Percentiles rank a stretch among this genome's conserved stretches.
phyloP scores from a whole-genome alignment of 768 basidiomycete species.

The Neoboletus subvelutipes region DNA sequence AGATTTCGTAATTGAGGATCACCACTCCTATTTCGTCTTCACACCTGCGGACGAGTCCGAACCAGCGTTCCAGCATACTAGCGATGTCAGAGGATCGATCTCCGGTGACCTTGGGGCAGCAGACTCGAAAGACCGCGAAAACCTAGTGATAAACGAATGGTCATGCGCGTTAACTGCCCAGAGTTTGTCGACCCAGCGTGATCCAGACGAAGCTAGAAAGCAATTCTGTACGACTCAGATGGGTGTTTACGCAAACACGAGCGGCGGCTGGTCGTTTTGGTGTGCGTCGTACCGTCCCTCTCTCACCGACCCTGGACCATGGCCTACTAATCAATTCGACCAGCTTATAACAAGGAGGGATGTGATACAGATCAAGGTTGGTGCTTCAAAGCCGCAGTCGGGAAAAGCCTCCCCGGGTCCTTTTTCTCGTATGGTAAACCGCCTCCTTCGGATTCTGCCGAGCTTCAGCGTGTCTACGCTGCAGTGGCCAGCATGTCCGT shows the following conservation, averaged over 20 bases:
- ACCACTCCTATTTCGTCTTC: slow-evolving; percentile 74
- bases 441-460: slow-evolving; percentile 19
- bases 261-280: slow-evolving; percentile 73
- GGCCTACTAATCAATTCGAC: not conserved
- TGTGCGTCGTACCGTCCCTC: slow-evolving; percentile 38
- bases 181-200: slow-evolving; percentile 48
- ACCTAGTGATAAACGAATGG: slow-evolving; percentile 52
- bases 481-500: slow-evolving; percentile 14
- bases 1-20: slow-evolving; percentile 71
- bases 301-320: not conserved
- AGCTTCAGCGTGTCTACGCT: slow-evolving; percentile 22
- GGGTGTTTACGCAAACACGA: slow-evolving; percentile 51
- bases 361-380: slow-evolving; percentile 61
- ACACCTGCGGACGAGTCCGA: slow-evolving; percentile 48
- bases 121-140: slow-evolving; percentile 35
- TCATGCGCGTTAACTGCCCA: slow-evolving; percentile 48
- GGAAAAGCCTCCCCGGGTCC: slow-evolving; percentile 50
- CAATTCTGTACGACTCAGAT: slow-evolving; percentile 60
- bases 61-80: slow-evolving; percentile 45
- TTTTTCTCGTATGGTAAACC: slow-evolving; percentile 54
- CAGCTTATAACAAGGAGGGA: slow-evolving; percentile 61
- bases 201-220: slow-evolving; percentile 44
- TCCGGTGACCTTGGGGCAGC: slow-evolving; percentile 18
- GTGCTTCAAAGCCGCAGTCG: slow-evolving; percentile 67
- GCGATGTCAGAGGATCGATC: slow-evolving; percentile 32